Evolutionary conservation across 2,329 filamentous ascomycete genomes (phyloP).

Genomic region (Aspergillus luchuensis): DNA sequence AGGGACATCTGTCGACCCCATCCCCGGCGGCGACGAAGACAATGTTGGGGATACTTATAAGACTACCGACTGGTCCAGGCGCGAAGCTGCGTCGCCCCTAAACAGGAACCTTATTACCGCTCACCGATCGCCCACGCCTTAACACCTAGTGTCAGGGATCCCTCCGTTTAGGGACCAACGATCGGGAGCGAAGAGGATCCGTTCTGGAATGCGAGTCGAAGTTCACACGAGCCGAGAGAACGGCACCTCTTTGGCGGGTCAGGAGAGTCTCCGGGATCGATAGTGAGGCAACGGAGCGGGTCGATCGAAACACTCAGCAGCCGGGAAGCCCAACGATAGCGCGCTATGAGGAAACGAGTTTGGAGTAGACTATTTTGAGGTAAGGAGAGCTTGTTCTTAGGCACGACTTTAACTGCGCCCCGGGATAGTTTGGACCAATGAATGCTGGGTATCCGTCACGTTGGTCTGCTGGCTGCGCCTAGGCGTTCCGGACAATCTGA

Average conservation of each 20-base stretch:
- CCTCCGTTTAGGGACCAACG: conserved; percentile 8
- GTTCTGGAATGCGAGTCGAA: conserved; percentile 28
- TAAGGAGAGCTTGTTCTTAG: conserved; percentile 16
- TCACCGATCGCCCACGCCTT: conserved; percentile 13
- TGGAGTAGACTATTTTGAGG: conserved; percentile 7
- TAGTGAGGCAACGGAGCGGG: conserved; percentile 27
- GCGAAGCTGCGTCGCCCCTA: conserved; percentile 12
- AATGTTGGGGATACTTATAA: conserved; percentile 18
- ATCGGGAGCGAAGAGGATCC: conserved; percentile 18
- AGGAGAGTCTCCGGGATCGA: conserved; percentile 9
- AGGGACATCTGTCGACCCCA: conserved; percentile 18
- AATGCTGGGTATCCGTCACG: conserved; percentile 18
- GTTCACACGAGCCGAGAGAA: conserved; percentile 22
- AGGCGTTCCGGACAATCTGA: conserved; percentile 18
- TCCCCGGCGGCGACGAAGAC: conserved; percentile 11
- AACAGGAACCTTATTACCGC: conserved; percentile 11
- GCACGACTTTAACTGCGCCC: conserved; percentile 15
- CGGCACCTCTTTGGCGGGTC: conserved; percentile 25
- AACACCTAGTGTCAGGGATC: conserved; percentile 11
- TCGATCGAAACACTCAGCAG: conserved; percentile 15
- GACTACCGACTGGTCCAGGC: conserved; percentile 13
- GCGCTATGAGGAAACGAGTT: conserved; percentile 3
- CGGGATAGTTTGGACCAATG: conserved; percentile 20
- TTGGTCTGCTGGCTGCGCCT: conserved; percentile 22
- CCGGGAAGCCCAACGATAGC: conserved; percentile 13